Evolutionary conservation across 208 protist genomes (phyloP), one percentile per base, ranked within the genome.

Genomic region (Trichomonas tenax): DNA sequence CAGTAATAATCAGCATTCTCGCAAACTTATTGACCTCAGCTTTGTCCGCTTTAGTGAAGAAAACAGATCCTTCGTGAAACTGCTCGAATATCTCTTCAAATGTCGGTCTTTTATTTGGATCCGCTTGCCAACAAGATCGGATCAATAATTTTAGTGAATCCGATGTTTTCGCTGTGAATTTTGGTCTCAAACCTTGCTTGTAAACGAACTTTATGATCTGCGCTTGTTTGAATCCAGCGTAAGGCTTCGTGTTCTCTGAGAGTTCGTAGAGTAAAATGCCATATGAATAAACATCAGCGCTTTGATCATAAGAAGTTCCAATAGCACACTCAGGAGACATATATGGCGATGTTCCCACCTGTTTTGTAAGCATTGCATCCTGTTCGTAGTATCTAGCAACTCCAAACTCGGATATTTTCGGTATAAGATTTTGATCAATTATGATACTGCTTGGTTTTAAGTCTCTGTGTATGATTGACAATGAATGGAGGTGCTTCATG

Each of bases 331-430:
- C 98, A 0, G 98, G 98, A 14, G 98, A 98, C 98, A 99, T 99
- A 97, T 99, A 99, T 26, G 99, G 97, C 10, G 97, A 97, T 0
- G 97, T 97, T 34, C 97, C 97, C 96, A 99, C 98, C 89, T 98
- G 98, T 0, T 98, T 99, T 26, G 99, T 97, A 26, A 99, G 97
- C 58, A 99, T 98, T 0, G 98, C 99, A 96, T 99, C 98, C 96
- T 98, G 98, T 26, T n/a, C 26, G 45, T 97, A 58, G 0, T 98
- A 97, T 17, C 98, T 98, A 2, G 99, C 98, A 98, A 99, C 99
- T 9, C 99, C 99, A 98, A 99, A 99, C 97, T 99, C 99, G 63
- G 98, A 98, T 10, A 99, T 97, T 93, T 99, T 99, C 26, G 99
- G 96, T 9, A 44, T 95, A 36, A 58, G 26, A 81, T 96, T 81